Conservation (phyloP, 2,329 filamentous ascomycete species). For the Verticillium longisporum region DNA sequence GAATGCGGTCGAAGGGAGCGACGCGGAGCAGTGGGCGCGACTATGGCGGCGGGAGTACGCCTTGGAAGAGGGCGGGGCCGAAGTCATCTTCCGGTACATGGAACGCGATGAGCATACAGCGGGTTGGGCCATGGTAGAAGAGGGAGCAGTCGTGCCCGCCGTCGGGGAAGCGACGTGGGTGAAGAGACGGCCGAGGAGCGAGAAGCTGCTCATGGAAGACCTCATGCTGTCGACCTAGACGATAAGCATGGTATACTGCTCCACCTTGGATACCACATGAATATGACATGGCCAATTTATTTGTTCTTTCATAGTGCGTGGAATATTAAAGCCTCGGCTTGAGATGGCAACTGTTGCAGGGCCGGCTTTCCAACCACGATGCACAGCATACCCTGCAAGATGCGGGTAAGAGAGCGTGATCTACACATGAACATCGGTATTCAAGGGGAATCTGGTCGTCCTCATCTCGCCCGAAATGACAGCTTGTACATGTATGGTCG, state of each 20-base stretch:
- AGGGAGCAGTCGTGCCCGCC: constrained; percentile 22
- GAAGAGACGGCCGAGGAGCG: not conserved
- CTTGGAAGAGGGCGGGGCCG: constrained; percentile 26
- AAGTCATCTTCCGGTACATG: constrained; percentile 21
- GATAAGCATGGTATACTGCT: no score
- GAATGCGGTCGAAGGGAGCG: constrained; percentile 20
- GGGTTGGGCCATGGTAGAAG: constrained; percentile 29
- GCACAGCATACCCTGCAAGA: no score
- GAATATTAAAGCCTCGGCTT: no score
- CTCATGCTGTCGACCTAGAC: not conserved
- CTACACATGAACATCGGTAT: no score
- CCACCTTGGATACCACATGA: no score
- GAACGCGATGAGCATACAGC: constrained; percentile 18
- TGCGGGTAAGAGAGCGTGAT: no score
- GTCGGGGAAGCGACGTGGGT: constrained; percentile 11
- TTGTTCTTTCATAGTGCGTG: not conserved
- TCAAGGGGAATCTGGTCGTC: no score
- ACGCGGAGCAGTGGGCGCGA: constrained; percentile 21
- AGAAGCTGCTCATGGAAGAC: not conserved
- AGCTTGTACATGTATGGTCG: no score
- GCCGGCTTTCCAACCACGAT: no score
- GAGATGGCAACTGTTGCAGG: no score
- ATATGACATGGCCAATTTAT: constrained; percentile 1
- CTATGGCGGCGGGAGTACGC: constrained; percentile 24
- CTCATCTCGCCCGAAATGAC: no score